Conservation (phyloP, 2,329 filamentous ascomycete species). For the Epichloe amarillans region DNA sequence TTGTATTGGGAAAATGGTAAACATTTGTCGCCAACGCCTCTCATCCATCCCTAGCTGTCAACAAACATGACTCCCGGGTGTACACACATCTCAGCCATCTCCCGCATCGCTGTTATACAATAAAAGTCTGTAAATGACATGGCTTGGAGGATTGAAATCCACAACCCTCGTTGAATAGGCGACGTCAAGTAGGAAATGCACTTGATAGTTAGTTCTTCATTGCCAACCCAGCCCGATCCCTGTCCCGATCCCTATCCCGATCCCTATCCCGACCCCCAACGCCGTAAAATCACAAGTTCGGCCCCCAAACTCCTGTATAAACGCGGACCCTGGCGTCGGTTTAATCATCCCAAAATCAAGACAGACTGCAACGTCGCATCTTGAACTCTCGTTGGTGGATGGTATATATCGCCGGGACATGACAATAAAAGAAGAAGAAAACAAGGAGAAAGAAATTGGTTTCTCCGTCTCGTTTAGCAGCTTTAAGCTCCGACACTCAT, state of each 20-base stretch:
- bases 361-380: background rate
- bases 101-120: background rate
- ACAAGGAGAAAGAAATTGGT: background rate
- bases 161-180: background rate
- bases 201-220: too few species aligned
- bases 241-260: background rate
- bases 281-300: background rate
- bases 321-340: background rate
- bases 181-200: background rate
- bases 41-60: background rate
- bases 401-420: background rate
- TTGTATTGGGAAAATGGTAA: background rate
- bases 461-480: background rate
- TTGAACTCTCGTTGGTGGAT: background rate
- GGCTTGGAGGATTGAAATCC: too few species aligned
- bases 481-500: conserved; percentile 28
- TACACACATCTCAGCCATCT: background rate
- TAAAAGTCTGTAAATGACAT: background rate
- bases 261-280: background rate
- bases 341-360: background rate
- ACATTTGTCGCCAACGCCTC: background rate
- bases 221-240: too few species aligned
- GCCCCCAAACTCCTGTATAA: background rate
- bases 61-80: background rate
- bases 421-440: background rate